These are phyloP conservation scores for Xylaria scruposa DNA, from an alignment of 495 filamentous ascomycete species.

Conservation along the genomic window DNA sequence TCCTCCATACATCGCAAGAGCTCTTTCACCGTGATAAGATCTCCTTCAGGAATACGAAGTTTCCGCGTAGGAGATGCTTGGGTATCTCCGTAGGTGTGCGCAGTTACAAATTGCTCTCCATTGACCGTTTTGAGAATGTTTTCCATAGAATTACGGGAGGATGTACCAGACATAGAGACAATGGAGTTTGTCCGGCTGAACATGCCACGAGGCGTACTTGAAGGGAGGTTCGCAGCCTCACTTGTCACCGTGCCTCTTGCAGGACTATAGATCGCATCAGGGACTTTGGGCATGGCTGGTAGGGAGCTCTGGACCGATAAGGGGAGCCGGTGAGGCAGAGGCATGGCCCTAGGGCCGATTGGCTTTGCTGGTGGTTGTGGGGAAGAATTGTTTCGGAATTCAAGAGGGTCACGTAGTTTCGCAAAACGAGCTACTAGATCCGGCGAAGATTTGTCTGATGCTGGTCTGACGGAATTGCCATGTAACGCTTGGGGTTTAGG, in stretches of 20 bases:
- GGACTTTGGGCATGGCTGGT: constrained; percentile 71
- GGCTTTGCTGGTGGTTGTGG: not conserved
- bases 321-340: constrained; percentile 65
- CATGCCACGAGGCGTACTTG: constrained; percentile 55
- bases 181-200: constrained; percentile 56
- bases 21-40: constrained; percentile 68
- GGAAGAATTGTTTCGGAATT: constrained; percentile 37
- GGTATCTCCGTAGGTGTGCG: constrained; percentile 38
- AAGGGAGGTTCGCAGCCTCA: constrained; percentile 56
- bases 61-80: constrained; percentile 28
- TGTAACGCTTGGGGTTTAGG: constrained; percentile 70
- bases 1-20: constrained; percentile 66
- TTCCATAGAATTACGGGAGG: constrained; percentile 33
- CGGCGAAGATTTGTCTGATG: constrained; percentile 34
- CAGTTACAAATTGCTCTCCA: constrained; percentile 41
- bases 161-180: constrained; percentile 41
- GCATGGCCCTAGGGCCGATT: constrained; percentile 45
- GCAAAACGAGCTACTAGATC: constrained; percentile 66
- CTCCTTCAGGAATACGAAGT: constrained; percentile 59
- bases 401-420: constrained; percentile 53
- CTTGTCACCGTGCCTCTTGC: constrained; percentile 61
- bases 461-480: constrained; percentile 54
- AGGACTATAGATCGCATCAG: constrained; percentile 87
- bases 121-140: constrained; percentile 27
- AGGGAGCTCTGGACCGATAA: constrained; percentile 59